These are phyloP conservation scores for Chaetomium sp. DNA, from an alignment of 2,329 filamentous ascomycete genomes.

Conservation along the genomic window DNA sequence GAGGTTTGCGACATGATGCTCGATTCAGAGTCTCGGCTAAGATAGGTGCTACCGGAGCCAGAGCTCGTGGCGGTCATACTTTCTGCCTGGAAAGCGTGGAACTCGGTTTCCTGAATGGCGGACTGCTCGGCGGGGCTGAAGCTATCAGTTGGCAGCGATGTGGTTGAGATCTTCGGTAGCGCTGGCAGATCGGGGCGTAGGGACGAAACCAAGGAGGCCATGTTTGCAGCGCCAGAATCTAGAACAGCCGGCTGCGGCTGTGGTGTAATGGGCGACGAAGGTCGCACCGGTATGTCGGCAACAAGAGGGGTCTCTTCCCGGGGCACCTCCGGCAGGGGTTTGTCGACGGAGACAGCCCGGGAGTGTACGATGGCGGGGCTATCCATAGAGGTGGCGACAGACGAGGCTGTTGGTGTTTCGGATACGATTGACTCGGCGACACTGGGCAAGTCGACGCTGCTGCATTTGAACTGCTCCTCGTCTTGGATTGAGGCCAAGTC, in stretches of 20 bases:
- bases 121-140: conserved; percentile 42
- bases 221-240: conserved; percentile 37
- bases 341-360: conserved; percentile 48
- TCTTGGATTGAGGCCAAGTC: conserved; percentile 42
- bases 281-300: conserved; percentile 22
- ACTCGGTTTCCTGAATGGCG: conserved; percentile 43
- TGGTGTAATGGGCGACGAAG: conserved; percentile 33
- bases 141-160: conserved; percentile 41
- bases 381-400: conserved; percentile 28
- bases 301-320: conserved; percentile 40
- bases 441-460: conserved; percentile 31
- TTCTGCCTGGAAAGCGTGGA: conserved; percentile 52
- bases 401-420: conserved; percentile 27
- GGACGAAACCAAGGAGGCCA: conserved; percentile 41
- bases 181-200: conserved; percentile 46
- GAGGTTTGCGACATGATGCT: conserved; percentile 77
- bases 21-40: conserved; percentile 73
- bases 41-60: conserved; percentile 71
- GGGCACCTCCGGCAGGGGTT: conserved; percentile 62
- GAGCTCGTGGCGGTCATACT: conserved; percentile 70
- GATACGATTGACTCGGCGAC: conserved; percentile 34
- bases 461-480: conserved; percentile 23
- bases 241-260: conserved; percentile 37
- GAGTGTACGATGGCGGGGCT: conserved; percentile 32
- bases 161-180: conserved; percentile 51